Evolutionary conservation across 2,329 filamentous ascomycete species (phyloP), one percentile per base, ranked within the genome.

Genomic region (Fusarium sp.): DNA sequence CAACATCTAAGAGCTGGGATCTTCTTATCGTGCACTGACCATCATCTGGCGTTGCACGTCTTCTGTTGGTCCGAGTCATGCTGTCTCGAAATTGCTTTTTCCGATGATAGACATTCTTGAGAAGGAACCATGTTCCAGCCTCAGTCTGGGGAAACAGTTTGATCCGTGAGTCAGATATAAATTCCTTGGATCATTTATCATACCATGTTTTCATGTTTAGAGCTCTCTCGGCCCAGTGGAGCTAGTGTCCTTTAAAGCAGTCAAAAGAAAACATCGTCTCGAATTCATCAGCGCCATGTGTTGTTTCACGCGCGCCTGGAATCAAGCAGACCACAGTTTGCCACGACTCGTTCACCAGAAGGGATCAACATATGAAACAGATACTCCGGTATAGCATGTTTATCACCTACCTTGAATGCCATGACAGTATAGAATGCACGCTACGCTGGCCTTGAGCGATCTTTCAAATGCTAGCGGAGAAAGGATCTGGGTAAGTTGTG

Each of bases 111-210:
- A 69, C 58, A 58, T 52, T 56, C 41, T 64, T 60, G 48, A 67
- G 53, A 45, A 67, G 53, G 33, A 63, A 52, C 42, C 48, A 25
- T 61, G 42, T 60, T 68, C 43, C 42, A 60, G 43, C 54, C 52
- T 66, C 60, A 63, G 54, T 73, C 67, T 70, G 70, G 68, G 70
- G 70, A 68, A 63, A 42, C 42, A 63, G n/a, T 40, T 56, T 42
- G 45, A 58, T 33, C 52, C 29, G 45, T 60, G 66, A 59, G 51
- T 58, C 33, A 42, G 47, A n/a, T 46, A 45, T 48, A 49, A 59
- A 61, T 65, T 71, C 54, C 52, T 66, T 48, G 17, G 52, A 48
- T 63, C 52, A 52, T 53, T 59, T 54, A 58, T 65, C 61, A 65
- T 60, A 59, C 55, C 53, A 56, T 35, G 61, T 47, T 25, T 48